Evolutionary conservation across 1,139 yeast species (phyloP).

Genomic region (Geotrichum citri-aurantii): DNA sequence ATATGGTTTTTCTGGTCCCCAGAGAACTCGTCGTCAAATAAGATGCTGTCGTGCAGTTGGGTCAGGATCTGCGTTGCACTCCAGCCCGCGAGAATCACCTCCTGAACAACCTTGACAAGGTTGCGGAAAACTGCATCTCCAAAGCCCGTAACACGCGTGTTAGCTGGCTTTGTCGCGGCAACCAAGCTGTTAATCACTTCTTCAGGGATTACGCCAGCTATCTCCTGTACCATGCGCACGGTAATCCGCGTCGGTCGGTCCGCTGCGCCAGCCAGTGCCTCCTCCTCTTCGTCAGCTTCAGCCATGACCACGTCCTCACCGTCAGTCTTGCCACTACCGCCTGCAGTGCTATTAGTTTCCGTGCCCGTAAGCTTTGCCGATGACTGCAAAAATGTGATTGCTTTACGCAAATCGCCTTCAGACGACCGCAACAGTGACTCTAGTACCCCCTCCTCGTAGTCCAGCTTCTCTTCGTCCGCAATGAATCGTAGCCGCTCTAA

Average conservation of each 20-base stretch:
- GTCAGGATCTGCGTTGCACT: slow-evolving; percentile 73
- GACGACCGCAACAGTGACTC: slow-evolving; percentile 61
- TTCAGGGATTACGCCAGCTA: slow-evolving; percentile 82
- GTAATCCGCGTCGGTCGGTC: slow-evolving; percentile 36
- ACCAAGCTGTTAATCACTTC: slow-evolving; percentile 45
- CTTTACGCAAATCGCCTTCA: slow-evolving; percentile 87
- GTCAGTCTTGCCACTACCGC: slow-evolving; percentile 37
- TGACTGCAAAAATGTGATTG: slow-evolving; percentile 85
- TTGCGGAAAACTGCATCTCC: slow-evolving; percentile 19
- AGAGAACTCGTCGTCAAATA: slow-evolving; percentile 51
- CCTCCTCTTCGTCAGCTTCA: slow-evolving; percentile 19
- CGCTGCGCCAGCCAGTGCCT: slow-evolving; percentile 18
- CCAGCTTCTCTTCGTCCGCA: slow-evolving; percentile 46
- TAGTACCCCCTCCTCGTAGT: slow-evolving; percentile 47
- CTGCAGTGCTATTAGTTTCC: slow-evolving; percentile 19
- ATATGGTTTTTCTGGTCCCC: slow-evolving; percentile 58
- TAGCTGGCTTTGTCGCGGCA: slow-evolving; percentile 30
- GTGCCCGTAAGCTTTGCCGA: slow-evolving; percentile 56
- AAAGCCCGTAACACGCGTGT: slow-evolving; percentile 2
- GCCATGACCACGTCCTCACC: slow-evolving; percentile 28
- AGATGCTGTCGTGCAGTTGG: slow-evolving; percentile 71
- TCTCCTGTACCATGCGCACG: slow-evolving; percentile 51
- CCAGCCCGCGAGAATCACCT: slow-evolving; percentile 71
- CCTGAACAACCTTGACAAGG: slow-evolving; percentile 48
- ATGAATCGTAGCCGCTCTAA: slow-evolving; percentile 58